Evolutionary conservation across 768 basidiomycete species (phyloP).

Genomic region (Pisolithus sp.): DNA sequence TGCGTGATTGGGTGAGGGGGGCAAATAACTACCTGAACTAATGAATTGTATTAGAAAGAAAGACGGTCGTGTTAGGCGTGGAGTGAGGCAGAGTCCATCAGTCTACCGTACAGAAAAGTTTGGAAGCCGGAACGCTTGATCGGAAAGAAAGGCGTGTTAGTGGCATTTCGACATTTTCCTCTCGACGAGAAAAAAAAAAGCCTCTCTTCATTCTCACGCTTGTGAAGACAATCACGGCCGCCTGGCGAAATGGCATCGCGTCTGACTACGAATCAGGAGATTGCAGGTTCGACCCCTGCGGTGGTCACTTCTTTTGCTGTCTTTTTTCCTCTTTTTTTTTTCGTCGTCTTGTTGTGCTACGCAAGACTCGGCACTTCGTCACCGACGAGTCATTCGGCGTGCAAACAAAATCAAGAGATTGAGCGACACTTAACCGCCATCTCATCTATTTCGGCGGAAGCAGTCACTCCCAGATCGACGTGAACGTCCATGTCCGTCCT

Average conservation of each 20-base stretch:
- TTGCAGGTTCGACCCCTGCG: conserved; percentile 38
- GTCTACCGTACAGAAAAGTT: not conserved
- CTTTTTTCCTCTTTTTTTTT: not conserved
- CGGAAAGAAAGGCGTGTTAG: too few species aligned
- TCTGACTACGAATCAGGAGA: conserved; percentile 51
- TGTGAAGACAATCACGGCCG: conserved; percentile 38
- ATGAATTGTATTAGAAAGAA: not conserved
- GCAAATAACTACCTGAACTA: not conserved
- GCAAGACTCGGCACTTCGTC: not conserved
- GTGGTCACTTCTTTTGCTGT: conserved; percentile 24
- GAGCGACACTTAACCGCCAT: too few species aligned
- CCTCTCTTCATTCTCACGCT: not conserved
- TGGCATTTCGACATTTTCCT: not conserved
- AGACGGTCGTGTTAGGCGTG: not conserved
- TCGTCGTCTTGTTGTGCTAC: not conserved
- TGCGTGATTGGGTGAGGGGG: too few species aligned
- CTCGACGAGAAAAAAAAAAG: too few species aligned
- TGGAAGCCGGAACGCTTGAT: too few species aligned
- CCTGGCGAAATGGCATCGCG: conserved; percentile 93
- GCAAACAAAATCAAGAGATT: too few species aligned
- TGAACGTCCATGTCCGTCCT: conserved; percentile 77
- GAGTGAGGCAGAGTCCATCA: too few species aligned
- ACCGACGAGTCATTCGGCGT: too few species aligned
- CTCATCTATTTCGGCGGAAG: too few species aligned
- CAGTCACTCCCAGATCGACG: not conserved